Percentiles rank a stretch among this genome's conserved stretches.
Conservation (phyloP, 345 rosid species). For the Rhodamnia rubescens region DNA sequence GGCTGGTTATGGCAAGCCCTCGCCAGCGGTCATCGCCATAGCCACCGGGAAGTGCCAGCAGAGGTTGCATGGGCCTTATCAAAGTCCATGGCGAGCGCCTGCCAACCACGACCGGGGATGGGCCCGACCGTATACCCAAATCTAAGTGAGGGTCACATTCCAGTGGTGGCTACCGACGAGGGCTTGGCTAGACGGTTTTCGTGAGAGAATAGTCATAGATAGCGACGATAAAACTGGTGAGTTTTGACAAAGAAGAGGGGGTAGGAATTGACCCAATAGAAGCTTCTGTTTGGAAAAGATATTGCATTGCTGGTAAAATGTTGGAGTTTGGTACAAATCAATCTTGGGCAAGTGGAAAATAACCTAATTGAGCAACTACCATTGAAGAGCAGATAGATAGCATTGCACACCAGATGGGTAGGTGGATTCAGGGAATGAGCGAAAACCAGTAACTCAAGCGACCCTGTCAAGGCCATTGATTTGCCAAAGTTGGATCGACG, state of each 20-base stretch:
- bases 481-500: not conserved
- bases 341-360: not conserved
- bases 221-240: not conserved
- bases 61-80: no score
- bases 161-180: no score
- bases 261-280: not conserved
- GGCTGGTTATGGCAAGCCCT: no score
- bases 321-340: no score
- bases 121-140: no score
- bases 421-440: not conserved
- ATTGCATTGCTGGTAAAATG: not conserved
- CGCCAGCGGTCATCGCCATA: no score
- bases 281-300: not conserved
- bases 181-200: not conserved
- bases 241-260: not conserved
- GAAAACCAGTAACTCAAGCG: not conserved
- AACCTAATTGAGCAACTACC: not conserved
- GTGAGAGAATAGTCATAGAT: not conserved
- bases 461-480: not conserved
- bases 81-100: no score
- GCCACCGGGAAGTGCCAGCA: no score
- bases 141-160: no score
- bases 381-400: not conserved
- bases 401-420: not conserved
- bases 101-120: no score